Percentiles rank a stretch among this genome's conserved stretches.
These are phyloP conservation scores for Aspergillus cristatus DNA, from an alignment of 495 filamentous ascomycete species.

Conservation along the genomic window DNA sequence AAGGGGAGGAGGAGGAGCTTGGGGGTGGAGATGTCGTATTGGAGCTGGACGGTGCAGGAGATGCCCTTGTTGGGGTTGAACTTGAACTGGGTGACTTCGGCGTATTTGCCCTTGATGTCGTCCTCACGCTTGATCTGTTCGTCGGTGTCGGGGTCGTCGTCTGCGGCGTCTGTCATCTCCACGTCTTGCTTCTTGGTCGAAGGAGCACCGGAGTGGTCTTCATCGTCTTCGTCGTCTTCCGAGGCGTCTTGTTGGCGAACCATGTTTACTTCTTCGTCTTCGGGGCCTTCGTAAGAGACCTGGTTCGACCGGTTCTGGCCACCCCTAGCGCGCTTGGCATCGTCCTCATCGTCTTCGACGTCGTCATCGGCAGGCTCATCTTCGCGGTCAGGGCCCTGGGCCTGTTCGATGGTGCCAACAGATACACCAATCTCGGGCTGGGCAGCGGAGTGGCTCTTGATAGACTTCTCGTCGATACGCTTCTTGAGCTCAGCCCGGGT, in stretches of 20 bases:
- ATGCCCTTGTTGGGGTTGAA: constrained; percentile 68
- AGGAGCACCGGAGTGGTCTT: constrained; percentile 13
- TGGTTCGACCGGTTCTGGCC: constrained; percentile 66
- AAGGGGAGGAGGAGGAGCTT: constrained; percentile 90
- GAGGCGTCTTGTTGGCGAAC: constrained; percentile 34
- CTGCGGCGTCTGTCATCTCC: constrained; percentile 25
- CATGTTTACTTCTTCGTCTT: constrained; percentile 80
- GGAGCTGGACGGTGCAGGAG: constrained; percentile 71
- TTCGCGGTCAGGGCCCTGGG: constrained; percentile 41
- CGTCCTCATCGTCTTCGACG: constrained; percentile 70
- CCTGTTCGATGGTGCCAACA: constrained; percentile 58
- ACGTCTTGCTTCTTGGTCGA: constrained; percentile 11
- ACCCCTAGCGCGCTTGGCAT: constrained; percentile 73
- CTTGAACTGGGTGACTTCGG: constrained; percentile 62
- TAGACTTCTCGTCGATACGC: constrained; percentile 55
- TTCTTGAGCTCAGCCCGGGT: constrained; percentile 71
- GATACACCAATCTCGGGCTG: constrained; percentile 76
- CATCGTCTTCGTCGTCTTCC: constrained; percentile 38
- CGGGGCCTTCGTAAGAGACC: constrained; percentile 80
- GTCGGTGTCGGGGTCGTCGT: constrained; percentile 29
- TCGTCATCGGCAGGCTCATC: constrained; percentile 62
- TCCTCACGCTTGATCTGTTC: constrained; percentile 48
- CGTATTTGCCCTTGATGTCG: constrained; percentile 54
- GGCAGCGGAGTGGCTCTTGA: constrained; percentile 52
- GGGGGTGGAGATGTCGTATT: constrained; percentile 70